Base-by-base conservation (phyloP, 2,329 filamentous ascomycete species). In the Fusarium udum region DNA sequence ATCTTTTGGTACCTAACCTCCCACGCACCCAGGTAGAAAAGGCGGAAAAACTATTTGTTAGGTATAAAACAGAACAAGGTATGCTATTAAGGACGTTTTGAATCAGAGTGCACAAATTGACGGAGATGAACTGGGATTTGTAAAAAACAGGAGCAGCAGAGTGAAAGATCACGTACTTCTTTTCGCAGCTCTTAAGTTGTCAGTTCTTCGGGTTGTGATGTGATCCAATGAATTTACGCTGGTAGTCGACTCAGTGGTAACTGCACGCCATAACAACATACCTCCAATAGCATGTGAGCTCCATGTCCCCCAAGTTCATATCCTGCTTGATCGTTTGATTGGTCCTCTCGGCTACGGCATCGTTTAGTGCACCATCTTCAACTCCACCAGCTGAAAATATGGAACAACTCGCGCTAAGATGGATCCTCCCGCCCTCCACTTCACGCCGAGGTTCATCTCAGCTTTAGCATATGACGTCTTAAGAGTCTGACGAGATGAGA, bases 71-170 rank as follows among this genome's bases (percentile, higher is more conserved):
- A 39, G 37, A 22, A 13, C 3, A 39, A 39, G 7, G 10, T 39
- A 6, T 39, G 13, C 39, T 40, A 6, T n/a, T 15, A 18, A 13
- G 7, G 16, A 43, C n/a, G 15, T 8, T 20, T 15, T 10, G 12
- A 9, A 22, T 46, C 3, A 22, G 8, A 20, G 43, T 15, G 4
- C 24, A 20, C 1, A 43, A 45, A 28, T 46, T 24, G 2, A 10
- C 1, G 18, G 24, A 26, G 1, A 14, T 14, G 2, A 6, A 46
- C 20, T 28, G 8, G 6, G 24, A 14, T 20, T 3, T 14, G 11
- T 12, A 18, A 18, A 11, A 16, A 14, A 4, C 13, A 20, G n/a
- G 18, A 20, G 7, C 24, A 14, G 8, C 43, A 4, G 12, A 28
- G 18, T 14, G 43, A 20, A 14, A 28, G 18, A 20, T 20, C 7